Evolutionary conservation across 2,329 filamentous ascomycete genomes (phyloP).

Genomic region (Aureobasidium sp.): DNA sequence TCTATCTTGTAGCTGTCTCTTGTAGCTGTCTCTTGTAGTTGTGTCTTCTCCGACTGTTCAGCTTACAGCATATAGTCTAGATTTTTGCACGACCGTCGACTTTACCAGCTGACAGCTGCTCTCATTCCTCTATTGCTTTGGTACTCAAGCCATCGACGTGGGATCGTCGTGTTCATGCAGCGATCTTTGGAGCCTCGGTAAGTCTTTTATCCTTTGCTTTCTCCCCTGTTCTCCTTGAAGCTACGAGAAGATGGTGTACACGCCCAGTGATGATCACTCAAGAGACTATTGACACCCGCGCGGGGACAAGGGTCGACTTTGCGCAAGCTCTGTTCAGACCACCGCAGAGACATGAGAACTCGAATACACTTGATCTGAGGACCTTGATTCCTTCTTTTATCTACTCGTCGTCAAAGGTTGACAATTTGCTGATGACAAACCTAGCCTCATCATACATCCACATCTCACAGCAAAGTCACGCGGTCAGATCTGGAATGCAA

Average conservation of each 20-base stretch:
- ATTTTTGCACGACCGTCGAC: too few relatives aligned
- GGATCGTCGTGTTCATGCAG: background rate
- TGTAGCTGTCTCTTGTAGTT: conserved; percentile 4
- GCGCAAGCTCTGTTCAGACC: background rate
- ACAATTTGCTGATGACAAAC: background rate
- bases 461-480: background rate
- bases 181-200: background rate
- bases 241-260: background rate
- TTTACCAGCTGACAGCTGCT: background rate
- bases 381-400: background rate
- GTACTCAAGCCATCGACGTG: background rate
- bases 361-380: conserved; percentile 12
- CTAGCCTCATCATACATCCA: background rate
- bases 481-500: background rate
- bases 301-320: background rate
- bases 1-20: background rate
- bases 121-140: background rate
- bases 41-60: background rate
- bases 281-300: conserved; percentile 6
- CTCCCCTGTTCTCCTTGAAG: background rate
- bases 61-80: too few relatives aligned
- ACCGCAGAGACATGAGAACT: conserved; percentile 3
- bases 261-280: conserved; percentile 9
- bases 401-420: background rate
- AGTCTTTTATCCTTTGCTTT: background rate